phyloP scores from a whole-genome alignment of 306 rosid species.

The Amphicarpaea edgeworthii region DNA sequence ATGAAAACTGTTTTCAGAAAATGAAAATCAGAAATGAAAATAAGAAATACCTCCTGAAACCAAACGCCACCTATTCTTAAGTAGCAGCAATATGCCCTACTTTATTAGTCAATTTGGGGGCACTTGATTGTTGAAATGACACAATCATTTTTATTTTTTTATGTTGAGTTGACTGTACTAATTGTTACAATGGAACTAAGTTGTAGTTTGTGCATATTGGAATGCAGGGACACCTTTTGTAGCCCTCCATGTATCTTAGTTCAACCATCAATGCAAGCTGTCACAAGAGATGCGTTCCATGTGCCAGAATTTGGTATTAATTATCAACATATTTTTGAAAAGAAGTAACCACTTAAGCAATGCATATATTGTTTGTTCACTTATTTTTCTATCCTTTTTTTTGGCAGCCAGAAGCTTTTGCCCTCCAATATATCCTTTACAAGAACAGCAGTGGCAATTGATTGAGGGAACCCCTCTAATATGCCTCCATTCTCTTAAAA shows the following conservation, averaged over 20 bases:
- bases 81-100: slow-evolving; percentile 22
- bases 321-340: slow-evolving; percentile 29
- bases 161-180: slow-evolving; percentile 12
- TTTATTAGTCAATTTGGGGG: slow-evolving; percentile 25
- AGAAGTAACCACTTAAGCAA: slow-evolving; percentile 13
- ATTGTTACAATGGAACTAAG: slow-evolving; percentile 34
- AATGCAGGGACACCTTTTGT: slow-evolving; percentile 86
- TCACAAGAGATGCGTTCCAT: slow-evolving; percentile 53
- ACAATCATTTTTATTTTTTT: slow-evolving; percentile 27
- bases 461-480: slow-evolving; percentile 74
- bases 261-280: slow-evolving; percentile 84
- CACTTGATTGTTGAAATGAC: slow-evolving; percentile 23
- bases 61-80: too few relatives aligned
- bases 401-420: slow-evolving; percentile 81
- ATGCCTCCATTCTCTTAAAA: slow-evolving; percentile 80
- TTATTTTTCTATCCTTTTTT: slow-evolving; percentile 46
- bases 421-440: slow-evolving; percentile 92
- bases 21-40: too few relatives aligned
- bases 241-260: slow-evolving; percentile 88
- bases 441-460: slow-evolving; percentile 75
- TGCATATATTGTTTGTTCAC: slow-evolving; percentile 31
- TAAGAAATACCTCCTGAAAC: too few relatives aligned
- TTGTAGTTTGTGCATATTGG: slow-evolving; percentile 42
- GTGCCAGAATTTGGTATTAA: slow-evolving; percentile 84
- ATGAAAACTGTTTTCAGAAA: too few relatives aligned